phyloP scores from a whole-genome alignment of 257 asterid genomes.

The Orobanche coerulescens region DNA sequence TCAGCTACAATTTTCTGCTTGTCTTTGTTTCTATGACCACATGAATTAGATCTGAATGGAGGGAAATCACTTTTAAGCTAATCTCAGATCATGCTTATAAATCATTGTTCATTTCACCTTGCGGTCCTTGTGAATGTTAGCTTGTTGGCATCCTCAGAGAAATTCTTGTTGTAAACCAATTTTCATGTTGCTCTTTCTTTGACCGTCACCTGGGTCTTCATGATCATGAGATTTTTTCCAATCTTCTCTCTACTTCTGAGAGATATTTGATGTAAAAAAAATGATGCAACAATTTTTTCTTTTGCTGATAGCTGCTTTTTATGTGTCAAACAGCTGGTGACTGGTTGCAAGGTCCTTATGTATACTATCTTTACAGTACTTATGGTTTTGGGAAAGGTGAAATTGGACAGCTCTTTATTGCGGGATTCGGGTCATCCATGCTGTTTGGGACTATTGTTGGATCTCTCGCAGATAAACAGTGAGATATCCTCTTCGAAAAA shows the following conservation, averaged over 20 bases:
- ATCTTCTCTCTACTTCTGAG: background rate
- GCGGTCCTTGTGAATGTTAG: too few relatives aligned
- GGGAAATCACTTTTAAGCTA: too few relatives aligned
- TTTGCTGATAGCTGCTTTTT: conserved; percentile 20
- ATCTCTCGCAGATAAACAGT: conserved; percentile 62
- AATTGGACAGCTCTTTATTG: conserved; percentile 55
- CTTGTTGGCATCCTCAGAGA: too few relatives aligned
- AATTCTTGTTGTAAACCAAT: too few relatives aligned
- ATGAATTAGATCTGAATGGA: background rate
- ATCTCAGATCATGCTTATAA: too few relatives aligned
- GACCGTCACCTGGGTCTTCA: too few relatives aligned
- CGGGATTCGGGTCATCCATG: conserved; percentile 66
- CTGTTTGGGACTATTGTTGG: conserved; percentile 57
- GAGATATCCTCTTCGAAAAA: conserved; percentile 25
- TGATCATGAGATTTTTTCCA: conserved; percentile 7
- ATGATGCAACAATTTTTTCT: background rate
- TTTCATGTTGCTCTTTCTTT: too few relatives aligned
- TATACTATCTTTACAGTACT: conserved; percentile 49
- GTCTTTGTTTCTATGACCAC: background rate
- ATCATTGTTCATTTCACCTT: too few relatives aligned
- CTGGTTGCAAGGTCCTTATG: conserved; percentile 65
- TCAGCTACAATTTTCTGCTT: background rate
- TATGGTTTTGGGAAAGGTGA: conserved; percentile 58
- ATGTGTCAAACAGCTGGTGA: conserved; percentile 46
- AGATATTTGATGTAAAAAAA: background rate